Evolutionary conservation across 2,329 filamentous ascomycete species (phyloP).

Genomic region (Paecilomyces sp.): DNA sequence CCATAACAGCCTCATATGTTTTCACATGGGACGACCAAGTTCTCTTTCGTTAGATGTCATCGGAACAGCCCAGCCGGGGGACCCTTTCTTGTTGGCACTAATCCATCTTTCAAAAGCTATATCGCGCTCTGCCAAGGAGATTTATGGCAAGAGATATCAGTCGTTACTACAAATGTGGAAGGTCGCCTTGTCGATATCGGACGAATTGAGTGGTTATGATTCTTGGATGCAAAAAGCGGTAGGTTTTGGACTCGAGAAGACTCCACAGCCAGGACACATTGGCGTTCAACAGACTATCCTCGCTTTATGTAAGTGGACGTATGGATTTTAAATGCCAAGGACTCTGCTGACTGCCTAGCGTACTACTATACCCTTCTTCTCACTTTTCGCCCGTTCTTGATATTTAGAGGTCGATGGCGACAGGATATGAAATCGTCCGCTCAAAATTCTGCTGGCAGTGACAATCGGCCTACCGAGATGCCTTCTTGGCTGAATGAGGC

Average conservation of each 20-base stretch:
- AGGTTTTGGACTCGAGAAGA: slow-evolving; percentile 28
- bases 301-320: slow-evolving; percentile 27
- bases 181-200: slow-evolving; percentile 23
- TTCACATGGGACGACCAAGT: slow-evolving; percentile 36
- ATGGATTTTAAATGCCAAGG: not conserved
- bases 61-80: slow-evolving; percentile 29
- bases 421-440: slow-evolving; percentile 18
- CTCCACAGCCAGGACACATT: slow-evolving; percentile 28
- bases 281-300: slow-evolving; percentile 37
- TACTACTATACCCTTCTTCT: slow-evolving; percentile 38
- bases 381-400: slow-evolving; percentile 39
- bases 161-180: slow-evolving; percentile 31
- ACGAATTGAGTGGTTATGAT: slow-evolving; percentile 23
- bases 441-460: slow-evolving; percentile 2
- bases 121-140: slow-evolving; percentile 33
- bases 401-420: slow-evolving; percentile 37
- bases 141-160: slow-evolving; percentile 36
- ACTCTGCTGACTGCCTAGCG: slow-evolving; percentile 21
- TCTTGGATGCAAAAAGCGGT: slow-evolving; percentile 18
- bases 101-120: slow-evolving; percentile 32
- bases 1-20: slow-evolving; percentile 35
- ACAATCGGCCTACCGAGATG: slow-evolving; percentile 14
- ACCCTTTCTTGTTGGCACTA: slow-evolving; percentile 32
- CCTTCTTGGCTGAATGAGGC: slow-evolving; percentile 38
- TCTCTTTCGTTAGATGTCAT: slow-evolving; percentile 32